phyloP scores from a whole-genome alignment of 495 filamentous ascomycete species.

The Neurospora sp. region DNA sequence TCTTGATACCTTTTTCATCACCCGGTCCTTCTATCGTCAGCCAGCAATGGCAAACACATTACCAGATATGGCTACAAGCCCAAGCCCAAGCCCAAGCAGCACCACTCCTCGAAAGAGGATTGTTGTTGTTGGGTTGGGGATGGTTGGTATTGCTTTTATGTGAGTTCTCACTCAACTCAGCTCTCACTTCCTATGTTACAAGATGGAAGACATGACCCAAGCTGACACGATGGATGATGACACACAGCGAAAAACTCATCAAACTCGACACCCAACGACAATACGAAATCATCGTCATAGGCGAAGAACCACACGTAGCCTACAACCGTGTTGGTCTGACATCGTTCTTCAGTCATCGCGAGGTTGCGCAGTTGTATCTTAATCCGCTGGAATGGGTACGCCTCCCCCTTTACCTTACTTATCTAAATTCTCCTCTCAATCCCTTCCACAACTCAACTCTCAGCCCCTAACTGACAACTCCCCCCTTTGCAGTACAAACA shows the following conservation, averaged over 20 bases:
- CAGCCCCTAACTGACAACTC: not conserved
- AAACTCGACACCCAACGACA: conserved; percentile 74
- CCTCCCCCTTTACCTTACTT: not conserved
- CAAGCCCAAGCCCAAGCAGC: not conserved
- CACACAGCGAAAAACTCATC: conserved; percentile 66
- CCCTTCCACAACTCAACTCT: not conserved
- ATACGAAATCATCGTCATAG: conserved; percentile 83
- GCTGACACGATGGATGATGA: not conserved
- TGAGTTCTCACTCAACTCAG: conserved; percentile 30
- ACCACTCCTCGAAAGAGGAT: conserved; percentile 49
- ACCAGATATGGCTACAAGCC: conserved; percentile 23
- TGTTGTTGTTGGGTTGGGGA: conserved; percentile 85
- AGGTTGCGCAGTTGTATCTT: conserved; percentile 83
- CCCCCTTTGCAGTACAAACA: conserved; percentile 22
- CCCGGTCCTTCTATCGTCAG: not conserved
- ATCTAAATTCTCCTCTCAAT: not conserved
- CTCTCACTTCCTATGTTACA: too few relatives aligned
- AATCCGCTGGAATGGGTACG: conserved; percentile 84
- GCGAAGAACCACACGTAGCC: conserved; percentile 83
- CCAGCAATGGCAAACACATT: not conserved
- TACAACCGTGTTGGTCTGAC: conserved; percentile 97
- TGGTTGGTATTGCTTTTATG: conserved; percentile 95
- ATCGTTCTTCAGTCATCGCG: conserved; percentile 83
- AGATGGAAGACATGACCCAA: conserved; percentile 22
- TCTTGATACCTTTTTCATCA: not conserved